Conservation (phyloP, 768 basidiomycete species). For the Naganishia antarctica region DNA sequence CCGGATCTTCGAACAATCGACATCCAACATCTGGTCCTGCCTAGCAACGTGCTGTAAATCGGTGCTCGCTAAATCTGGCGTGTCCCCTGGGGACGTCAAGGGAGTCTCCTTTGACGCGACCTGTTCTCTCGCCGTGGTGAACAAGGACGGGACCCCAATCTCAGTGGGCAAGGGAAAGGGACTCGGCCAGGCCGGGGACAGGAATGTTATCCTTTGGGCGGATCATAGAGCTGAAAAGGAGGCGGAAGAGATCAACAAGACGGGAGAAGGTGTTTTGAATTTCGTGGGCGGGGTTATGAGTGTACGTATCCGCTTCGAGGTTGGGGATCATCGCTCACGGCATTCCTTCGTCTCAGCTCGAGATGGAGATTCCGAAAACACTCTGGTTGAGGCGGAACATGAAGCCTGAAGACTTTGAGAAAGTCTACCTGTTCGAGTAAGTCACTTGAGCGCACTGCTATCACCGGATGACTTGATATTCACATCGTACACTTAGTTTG, state of each 20-base stretch:
- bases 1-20: conserved; percentile 94
- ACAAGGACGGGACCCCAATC: conserved; percentile 65
- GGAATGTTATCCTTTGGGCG: conserved; percentile 92
- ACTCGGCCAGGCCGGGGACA: conserved; percentile 62
- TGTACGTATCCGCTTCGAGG: conserved; percentile 49
- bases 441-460: conserved; percentile 5
- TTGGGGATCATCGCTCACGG: background rate
- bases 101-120: conserved; percentile 95
- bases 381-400: conserved; percentile 93
- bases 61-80: conserved; percentile 58
- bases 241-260: conserved; percentile 80
- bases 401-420: conserved; percentile 61
- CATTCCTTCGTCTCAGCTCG: conserved; percentile 57
- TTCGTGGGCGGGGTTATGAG: conserved; percentile 97
- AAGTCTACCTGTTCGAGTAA: conserved; percentile 52
- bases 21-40: conserved; percentile 74
- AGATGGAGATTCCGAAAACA: conserved; percentile 98
- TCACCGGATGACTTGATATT: background rate
- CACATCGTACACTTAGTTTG: conserved; percentile 66
- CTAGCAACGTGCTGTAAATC: conserved; percentile 58
- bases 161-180: conserved; percentile 65
- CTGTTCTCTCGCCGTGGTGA: conserved; percentile 84
- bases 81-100: conserved; percentile 63
- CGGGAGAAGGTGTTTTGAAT: conserved; percentile 75
- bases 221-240: conserved; percentile 92